These are phyloP conservation scores for Ramaria sp. DNA, from an alignment of 768 basidiomycete species.

Conservation along the genomic window DNA sequence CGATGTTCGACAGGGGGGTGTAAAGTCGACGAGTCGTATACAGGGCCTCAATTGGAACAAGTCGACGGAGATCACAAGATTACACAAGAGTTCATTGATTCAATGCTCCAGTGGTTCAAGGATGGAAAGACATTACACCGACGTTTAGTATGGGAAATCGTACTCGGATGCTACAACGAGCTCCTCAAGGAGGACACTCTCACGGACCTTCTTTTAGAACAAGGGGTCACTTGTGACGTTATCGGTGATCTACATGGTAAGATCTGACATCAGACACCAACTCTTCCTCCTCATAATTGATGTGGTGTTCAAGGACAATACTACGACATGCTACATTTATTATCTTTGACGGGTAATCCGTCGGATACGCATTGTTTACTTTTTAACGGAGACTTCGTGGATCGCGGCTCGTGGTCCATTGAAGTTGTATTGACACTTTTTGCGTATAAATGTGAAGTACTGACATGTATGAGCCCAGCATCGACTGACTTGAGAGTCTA, in stretches of 20 bases:
- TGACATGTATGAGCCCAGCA: background rate
- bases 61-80: constrained; percentile 52
- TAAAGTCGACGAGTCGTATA: constrained; percentile 60
- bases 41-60: constrained; percentile 60
- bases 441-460: constrained; percentile 79
- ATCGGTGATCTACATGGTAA: constrained; percentile 94
- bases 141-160: constrained; percentile 92
- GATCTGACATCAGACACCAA: constrained; percentile 14
- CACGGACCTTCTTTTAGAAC: constrained; percentile 61
- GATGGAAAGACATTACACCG: constrained; percentile 84
- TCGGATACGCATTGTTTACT: constrained; percentile 74
- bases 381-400: constrained; percentile 95
- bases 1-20: constrained; percentile 48
- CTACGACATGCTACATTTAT: constrained; percentile 85
- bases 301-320: constrained; percentile 61
- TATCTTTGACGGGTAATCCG: constrained; percentile 77
- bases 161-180: constrained; percentile 70
- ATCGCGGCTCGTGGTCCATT: constrained; percentile 92
- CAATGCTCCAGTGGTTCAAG: constrained; percentile 90
- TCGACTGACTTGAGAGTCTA: constrained; percentile 19
- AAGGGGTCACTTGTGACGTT: constrained; percentile 80
- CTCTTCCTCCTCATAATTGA: background rate
- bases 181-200: constrained; percentile 74
- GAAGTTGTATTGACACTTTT: constrained; percentile 90
- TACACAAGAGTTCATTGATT: constrained; percentile 65